phyloP scores from a whole-genome alignment of 2,329 filamentous ascomycete species.

The Monilinia polystroma region DNA sequence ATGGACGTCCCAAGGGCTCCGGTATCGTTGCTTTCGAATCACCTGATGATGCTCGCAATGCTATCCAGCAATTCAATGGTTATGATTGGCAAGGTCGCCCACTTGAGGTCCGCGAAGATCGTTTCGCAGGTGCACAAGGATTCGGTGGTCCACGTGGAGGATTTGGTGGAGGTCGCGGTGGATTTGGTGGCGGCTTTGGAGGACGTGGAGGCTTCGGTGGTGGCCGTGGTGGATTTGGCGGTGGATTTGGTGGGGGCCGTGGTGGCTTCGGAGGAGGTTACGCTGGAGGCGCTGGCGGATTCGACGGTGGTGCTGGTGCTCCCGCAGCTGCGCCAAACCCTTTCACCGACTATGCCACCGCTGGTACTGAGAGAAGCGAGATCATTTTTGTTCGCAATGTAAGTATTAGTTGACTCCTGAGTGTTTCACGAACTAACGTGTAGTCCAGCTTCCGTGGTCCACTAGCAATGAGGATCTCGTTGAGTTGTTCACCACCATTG shows the following conservation, averaged over 20 bases:
- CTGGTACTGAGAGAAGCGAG: slow-evolving; percentile 78
- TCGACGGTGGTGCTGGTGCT: slow-evolving; percentile 42
- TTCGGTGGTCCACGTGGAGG: slow-evolving; percentile 47
- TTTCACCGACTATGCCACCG: slow-evolving; percentile 89
- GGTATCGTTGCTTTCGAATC: slow-evolving; percentile 97
- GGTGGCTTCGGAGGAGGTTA: slow-evolving; percentile 53
- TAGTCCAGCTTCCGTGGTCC: slow-evolving; percentile 88
- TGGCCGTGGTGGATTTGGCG: slow-evolving; percentile 56
- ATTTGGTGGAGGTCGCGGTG: slow-evolving; percentile 44
- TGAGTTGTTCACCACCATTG: slow-evolving; percentile 95
- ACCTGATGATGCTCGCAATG: slow-evolving; percentile 89
- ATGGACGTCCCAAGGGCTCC: slow-evolving; percentile 92
- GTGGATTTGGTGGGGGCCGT: slow-evolving; percentile 44
- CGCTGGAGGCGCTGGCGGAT: slow-evolving; percentile 48
- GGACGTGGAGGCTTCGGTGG: slow-evolving; percentile 59
- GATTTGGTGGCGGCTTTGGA: slow-evolving; percentile 52
- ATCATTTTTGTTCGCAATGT: slow-evolving; percentile 97
- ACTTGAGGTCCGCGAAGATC: slow-evolving; percentile 93
- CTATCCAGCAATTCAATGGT: slow-evolving; percentile 96
- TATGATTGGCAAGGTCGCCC: slow-evolving; percentile 96
- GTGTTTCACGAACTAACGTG: slow-evolving; percentile 26
- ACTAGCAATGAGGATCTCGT: slow-evolving; percentile 97
- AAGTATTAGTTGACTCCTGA: slow-evolving; percentile 46
- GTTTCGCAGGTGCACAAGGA: slow-evolving; percentile 69
- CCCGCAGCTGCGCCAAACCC: slow-evolving; percentile 70